phyloP scores from a whole-genome alignment of 2,329 filamentous ascomycete species.

The Beauveria bassiana region DNA sequence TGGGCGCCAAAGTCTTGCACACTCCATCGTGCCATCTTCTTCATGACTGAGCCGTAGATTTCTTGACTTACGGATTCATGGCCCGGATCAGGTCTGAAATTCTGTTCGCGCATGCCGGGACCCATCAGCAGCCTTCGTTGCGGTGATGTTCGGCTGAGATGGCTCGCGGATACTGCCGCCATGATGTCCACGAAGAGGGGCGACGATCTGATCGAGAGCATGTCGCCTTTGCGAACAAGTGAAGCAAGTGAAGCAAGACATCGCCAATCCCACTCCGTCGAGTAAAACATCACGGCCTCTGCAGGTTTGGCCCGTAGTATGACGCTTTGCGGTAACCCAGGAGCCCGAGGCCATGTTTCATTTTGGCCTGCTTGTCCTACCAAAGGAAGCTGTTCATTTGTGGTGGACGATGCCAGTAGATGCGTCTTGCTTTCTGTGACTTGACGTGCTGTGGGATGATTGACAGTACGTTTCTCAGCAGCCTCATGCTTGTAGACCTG shows the following conservation, averaged over 20 bases:
- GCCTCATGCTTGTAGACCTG: not conserved
- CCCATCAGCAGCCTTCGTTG: not conserved
- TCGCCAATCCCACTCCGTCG: not conserved
- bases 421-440: not conserved
- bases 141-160: slow-evolving; percentile 9
- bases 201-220: not conserved
- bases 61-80: slow-evolving; percentile 12
- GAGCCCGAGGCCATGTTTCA: not conserved
- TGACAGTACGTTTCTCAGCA: not conserved
- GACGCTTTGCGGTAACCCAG: not conserved
- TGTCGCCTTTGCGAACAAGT: not conserved
- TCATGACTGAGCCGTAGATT: slow-evolving; percentile 11
- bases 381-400: not conserved
- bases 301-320: not conserved
- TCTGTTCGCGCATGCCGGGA: not conserved
- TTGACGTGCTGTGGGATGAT: not conserved
- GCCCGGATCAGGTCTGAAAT: slow-evolving; percentile 5
- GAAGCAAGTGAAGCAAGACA: not conserved
- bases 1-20: slow-evolving; percentile 6
- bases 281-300: not conserved
- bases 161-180: slow-evolving; percentile 9
- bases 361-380: not conserved
- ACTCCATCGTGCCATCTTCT: slow-evolving; percentile 11
- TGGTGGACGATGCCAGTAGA: not conserved
- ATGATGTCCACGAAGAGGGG: slow-evolving; percentile 2